Evolutionary conservation across 768 basidiomycete genomes (phyloP).

Genomic region (Pisolithus microcarpus): DNA sequence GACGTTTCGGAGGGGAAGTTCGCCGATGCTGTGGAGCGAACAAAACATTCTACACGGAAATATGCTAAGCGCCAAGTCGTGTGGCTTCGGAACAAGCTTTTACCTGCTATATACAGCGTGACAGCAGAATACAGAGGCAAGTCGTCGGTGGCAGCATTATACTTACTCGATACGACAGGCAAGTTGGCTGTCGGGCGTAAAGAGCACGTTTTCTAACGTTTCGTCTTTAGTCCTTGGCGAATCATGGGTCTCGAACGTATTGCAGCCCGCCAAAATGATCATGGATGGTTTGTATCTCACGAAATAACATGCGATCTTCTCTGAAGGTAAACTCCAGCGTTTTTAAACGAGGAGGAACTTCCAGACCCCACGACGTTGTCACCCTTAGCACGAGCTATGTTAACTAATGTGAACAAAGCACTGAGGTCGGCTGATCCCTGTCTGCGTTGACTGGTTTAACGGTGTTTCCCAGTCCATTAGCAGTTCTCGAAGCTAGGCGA

Average conservation of each 20-base stretch:
- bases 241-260: constrained; percentile 53
- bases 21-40: constrained; percentile 55
- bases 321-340: constrained; percentile 36
- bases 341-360: constrained; percentile 42
- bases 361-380: constrained; percentile 57
- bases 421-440: constrained; percentile 33
- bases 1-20: constrained; percentile 38
- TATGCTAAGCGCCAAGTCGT: constrained; percentile 89
- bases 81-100: constrained; percentile 87
- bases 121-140: constrained; percentile 29
- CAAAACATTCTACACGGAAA: constrained; percentile 83
- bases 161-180: constrained; percentile 69
- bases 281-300: constrained; percentile 35
- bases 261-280: constrained; percentile 42
- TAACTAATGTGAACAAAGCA: constrained; percentile 37
- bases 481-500: constrained; percentile 46
- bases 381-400: constrained; percentile 43
- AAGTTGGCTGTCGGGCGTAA: constrained; percentile 9
- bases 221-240: constrained; percentile 40
- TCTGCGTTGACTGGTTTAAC: background rate
- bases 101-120: constrained; percentile 58
- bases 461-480: constrained; percentile 41
- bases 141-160: constrained; percentile 32
- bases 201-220: background rate
- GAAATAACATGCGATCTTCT: background rate